Conservation (phyloP, 805 yeast genomes). For the Nakazawaea populi region DNA sequence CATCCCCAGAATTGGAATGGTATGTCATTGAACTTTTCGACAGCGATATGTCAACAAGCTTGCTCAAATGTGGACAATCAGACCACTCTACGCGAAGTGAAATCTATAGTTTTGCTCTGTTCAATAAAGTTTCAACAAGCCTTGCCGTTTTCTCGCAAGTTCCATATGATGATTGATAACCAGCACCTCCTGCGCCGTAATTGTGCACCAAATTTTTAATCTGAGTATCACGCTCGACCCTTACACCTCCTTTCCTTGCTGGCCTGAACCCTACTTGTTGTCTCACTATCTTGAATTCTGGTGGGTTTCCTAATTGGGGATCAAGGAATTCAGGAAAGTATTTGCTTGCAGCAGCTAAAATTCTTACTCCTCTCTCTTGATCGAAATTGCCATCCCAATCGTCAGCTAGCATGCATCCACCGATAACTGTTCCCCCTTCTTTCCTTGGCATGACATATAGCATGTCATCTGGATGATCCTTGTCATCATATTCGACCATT, state of each 20-base stretch:
- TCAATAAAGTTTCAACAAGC: constrained; percentile 18
- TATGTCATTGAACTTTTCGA: background rate
- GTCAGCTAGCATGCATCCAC: constrained; percentile 51
- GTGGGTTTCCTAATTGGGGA: constrained; percentile 18
- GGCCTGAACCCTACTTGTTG: constrained; percentile 70
- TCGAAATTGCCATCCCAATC: constrained; percentile 32
- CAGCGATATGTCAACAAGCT: background rate
- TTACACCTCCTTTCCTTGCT: constrained; percentile 52
- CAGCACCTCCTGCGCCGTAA: constrained; percentile 74
- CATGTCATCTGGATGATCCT: constrained; percentile 34
- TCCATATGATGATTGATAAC: constrained; percentile 71
- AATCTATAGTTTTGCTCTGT: constrained; percentile 15
- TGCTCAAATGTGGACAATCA: background rate
- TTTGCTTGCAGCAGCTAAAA: constrained; percentile 35
- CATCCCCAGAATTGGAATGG: background rate
- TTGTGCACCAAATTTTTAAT: constrained; percentile 42
- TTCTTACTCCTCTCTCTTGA: constrained; percentile 40
- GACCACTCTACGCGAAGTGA: background rate
- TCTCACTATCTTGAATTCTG: constrained; percentile 39
- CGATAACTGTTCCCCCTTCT: constrained; percentile 68
- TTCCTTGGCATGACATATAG: constrained; percentile 64
- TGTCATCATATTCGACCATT: constrained; percentile 28
- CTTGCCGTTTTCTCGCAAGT: constrained; percentile 37
- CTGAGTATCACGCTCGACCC: constrained; percentile 37
- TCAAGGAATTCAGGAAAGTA: constrained; percentile 51